Base-by-base conservation (phyloP, 352 stramenopile species). In the Pythium chondricola region DNA sequence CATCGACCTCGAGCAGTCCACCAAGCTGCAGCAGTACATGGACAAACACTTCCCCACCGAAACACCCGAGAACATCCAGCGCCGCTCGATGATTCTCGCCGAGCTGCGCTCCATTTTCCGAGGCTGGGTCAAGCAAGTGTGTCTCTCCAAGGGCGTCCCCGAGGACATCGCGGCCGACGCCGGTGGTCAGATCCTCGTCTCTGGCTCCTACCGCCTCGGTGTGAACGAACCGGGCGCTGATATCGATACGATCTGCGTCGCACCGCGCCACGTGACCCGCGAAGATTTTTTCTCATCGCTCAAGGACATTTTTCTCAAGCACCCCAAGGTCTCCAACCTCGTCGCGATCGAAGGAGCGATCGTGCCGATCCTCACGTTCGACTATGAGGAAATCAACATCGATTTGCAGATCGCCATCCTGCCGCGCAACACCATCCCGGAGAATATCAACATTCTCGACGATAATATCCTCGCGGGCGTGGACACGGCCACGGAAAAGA, bases 371-470 rank as follows among this genome's bases (percentile, higher is more conserved):
- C 82, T 99, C 39, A 98, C 96, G 14, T 98, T 99, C 61, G 95
- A 98, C 74, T 98, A 97, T 60, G 92, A 98, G 58, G 95, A 97
- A 44, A 96, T 99, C 59, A 98, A 99, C 59, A 98, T 99, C 56
- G 97, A 99, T 81, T 69, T 99, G 17, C 82, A 98, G 43, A 98
- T 99, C 65, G 95, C 95, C 11, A 88, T 95, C 33, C 57, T 99
- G 16, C 95, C 95, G 41, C 67, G 87, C 43, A 93, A 93, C 33
- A 83, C 77, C 20, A 94, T 98, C 35, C 82, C 88, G 5, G 75
- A 94, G 37, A 75, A 94, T 54, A 44, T 96, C 17, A 94, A 96
- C 63, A 94, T 97, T 17, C 53, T 96, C 43, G 86, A 96, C 58
- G 88, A 96, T 61, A 71, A 86, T 24, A 83, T 96, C 39, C 68